Percentiles rank a stretch among this genome's conserved stretches.
These are phyloP conservation scores for Corylus avellana DNA, from an alignment of 306 rosid species.

Conservation along the genomic window DNA sequence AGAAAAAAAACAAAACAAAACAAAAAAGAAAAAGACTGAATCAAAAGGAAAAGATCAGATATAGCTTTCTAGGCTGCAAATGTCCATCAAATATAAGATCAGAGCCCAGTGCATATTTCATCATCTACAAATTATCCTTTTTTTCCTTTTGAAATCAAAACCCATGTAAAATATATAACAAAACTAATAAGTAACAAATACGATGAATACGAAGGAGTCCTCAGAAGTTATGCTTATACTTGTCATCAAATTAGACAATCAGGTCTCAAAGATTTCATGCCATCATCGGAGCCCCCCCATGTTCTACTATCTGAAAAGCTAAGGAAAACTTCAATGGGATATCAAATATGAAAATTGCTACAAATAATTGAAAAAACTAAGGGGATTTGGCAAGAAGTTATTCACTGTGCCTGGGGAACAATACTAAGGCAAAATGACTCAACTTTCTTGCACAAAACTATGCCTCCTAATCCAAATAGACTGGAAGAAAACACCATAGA, in stretches of 20 bases:
- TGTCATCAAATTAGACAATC: conserved; percentile 75
- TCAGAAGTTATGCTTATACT: conserved; percentile 82
- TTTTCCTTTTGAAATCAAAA: conserved; percentile 17
- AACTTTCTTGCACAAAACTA: conserved; percentile 63
- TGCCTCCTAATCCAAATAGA: conserved; percentile 40
- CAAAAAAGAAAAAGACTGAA: no score
- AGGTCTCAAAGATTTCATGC: conserved; percentile 99
- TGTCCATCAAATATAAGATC: conserved; percentile 71
- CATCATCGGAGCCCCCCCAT: conserved; percentile 74
- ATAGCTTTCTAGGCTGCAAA: conserved; percentile 94
- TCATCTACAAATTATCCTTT: conserved; percentile 34
- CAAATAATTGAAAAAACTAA: neutral
- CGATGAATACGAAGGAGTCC: conserved; percentile 31
- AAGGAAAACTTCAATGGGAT: neutral
- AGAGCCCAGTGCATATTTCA: conserved; percentile 97
- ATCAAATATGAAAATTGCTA: rapidly evolving
- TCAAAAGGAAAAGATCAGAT: conserved; percentile 52
- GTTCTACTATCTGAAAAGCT: neutral
- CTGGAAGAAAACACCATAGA: conserved; percentile 19
- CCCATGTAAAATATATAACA: neutral
- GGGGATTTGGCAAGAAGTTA: conserved; percentile 58
- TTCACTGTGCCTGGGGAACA: conserved; percentile 68
- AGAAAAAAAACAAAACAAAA: neutral
- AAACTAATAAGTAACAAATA: neutral
- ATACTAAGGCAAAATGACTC: conserved; percentile 80